These are phyloP conservation scores for Naegleria gruberi DNA, from an alignment of 208 protist genomes.

Conservation along the genomic window DNA sequence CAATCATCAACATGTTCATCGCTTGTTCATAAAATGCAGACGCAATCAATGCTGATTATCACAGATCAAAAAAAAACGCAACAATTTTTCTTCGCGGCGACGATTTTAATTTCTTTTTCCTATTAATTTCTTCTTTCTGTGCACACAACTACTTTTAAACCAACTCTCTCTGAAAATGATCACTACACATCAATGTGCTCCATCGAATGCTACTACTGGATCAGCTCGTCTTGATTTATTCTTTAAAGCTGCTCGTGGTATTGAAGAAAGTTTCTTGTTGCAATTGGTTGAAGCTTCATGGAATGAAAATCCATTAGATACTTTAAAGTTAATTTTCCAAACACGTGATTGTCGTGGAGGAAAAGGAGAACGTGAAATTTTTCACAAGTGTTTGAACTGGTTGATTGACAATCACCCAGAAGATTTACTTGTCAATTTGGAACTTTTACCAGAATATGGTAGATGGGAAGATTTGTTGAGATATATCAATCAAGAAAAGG, in stretches of 20 bases:
- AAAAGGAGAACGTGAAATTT: slow-evolving; percentile 29
- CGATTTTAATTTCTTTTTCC: too few relatives aligned
- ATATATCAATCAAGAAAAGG: slow-evolving; percentile 17
- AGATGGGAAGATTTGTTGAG: slow-evolving; percentile 30
- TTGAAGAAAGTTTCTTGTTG: neutral
- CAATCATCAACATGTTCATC: too few relatives aligned
- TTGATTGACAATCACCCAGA: neutral
- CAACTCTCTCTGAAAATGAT: too few relatives aligned
- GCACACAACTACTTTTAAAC: too few relatives aligned
- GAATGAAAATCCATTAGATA: slow-evolving; percentile 26
- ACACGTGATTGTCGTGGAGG: slow-evolving; percentile 32
- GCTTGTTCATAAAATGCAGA: too few relatives aligned
- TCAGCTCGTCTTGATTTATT: slow-evolving; percentile 32
- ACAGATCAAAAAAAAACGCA: too few relatives aligned
- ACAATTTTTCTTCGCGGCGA: too few relatives aligned
- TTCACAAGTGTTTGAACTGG: slow-evolving; percentile 22
- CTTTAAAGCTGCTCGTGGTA: slow-evolving; percentile 26
- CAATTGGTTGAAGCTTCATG: slow-evolving; percentile 21
- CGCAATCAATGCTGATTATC: too few relatives aligned
- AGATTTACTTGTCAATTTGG: slow-evolving; percentile 23
- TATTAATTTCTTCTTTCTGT: too few relatives aligned
- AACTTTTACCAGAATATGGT: slow-evolving; percentile 30
- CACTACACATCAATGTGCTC: neutral
- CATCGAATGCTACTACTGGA: neutral
- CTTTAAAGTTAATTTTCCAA: slow-evolving; percentile 33